These are phyloP conservation scores for Venturia pyrina DNA, from an alignment of 2,329 filamentous ascomycete genomes.

Conservation along the genomic window DNA sequence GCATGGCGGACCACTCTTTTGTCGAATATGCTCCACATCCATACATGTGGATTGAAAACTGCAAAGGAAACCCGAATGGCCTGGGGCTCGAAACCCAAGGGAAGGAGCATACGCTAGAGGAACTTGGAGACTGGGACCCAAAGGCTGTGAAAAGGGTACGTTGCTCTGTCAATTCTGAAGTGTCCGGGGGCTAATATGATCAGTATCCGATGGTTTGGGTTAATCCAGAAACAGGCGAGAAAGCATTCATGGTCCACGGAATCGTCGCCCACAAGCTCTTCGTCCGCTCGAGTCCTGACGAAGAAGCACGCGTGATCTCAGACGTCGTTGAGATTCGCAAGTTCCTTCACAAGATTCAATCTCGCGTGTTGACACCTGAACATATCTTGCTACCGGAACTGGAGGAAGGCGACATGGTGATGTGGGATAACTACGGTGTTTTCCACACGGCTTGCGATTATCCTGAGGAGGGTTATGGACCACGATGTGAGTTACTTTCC, in stretches of 20 bases:
- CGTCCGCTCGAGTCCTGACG: constrained; percentile 24
- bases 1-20: constrained; percentile 34
- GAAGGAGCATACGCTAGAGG: constrained; percentile 28
- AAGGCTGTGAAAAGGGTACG: constrained; percentile 24
- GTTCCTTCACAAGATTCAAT: constrained; percentile 28
- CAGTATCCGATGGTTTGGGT: constrained; percentile 38
- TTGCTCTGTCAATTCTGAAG: neutral
- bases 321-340: constrained; percentile 29
- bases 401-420: constrained; percentile 35
- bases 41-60: constrained; percentile 33
- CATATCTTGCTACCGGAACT: constrained; percentile 31
- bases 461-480: constrained; percentile 19
- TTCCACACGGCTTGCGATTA: constrained; percentile 37
- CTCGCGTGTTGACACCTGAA: constrained; percentile 32
- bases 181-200: neutral
- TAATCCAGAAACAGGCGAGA: constrained; percentile 33
- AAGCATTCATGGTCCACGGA: constrained; percentile 35
- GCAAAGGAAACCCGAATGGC: constrained; percentile 31
- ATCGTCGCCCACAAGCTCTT: constrained; percentile 32
- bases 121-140: constrained; percentile 28
- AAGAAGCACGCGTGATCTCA: constrained; percentile 27
- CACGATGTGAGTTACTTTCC: neutral
- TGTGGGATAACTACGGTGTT: constrained; percentile 32
- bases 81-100: constrained; percentile 31
- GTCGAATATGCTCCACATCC: constrained; percentile 38